Evolutionary conservation across 2,329 filamentous ascomycete species (phyloP).

Genomic region (Annulohypoxylon truncatum): DNA sequence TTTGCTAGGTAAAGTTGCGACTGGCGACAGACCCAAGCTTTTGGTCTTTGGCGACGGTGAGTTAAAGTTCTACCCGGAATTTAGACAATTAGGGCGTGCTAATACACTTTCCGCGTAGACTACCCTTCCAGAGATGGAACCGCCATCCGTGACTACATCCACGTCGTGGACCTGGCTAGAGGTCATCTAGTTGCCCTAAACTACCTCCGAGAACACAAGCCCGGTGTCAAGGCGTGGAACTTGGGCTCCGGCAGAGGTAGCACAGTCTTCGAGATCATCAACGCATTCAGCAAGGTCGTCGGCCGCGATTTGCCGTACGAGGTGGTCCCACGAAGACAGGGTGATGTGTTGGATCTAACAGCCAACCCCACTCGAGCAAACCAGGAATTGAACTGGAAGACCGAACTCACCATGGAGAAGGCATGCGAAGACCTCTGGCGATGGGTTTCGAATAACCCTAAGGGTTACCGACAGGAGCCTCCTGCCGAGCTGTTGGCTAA

Average conservation of each 20-base stretch:
- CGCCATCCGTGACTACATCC: conserved; percentile 97
- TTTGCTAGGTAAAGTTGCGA: conserved; percentile 93
- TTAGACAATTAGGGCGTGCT: not conserved
- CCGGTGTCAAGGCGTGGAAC: conserved; percentile 96
- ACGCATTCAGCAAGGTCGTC: conserved; percentile 88
- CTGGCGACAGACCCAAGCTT: conserved; percentile 93
- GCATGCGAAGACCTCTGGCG: conserved; percentile 95
- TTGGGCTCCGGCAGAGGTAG: conserved; percentile 92
- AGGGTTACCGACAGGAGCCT: conserved; percentile 93
- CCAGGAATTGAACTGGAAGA: conserved; percentile 91
- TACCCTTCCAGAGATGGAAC: conserved; percentile 92
- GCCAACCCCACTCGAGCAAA: conserved; percentile 91
- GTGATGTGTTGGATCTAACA: conserved; percentile 94
- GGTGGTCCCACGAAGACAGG: conserved; percentile 82
- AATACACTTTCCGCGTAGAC: conserved; percentile 64
- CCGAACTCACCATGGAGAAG: conserved; percentile 88
- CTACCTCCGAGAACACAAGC: conserved; percentile 84
- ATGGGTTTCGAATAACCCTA: conserved; percentile 97
- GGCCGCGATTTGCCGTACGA: conserved; percentile 89
- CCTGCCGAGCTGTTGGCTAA: conserved; percentile 81
- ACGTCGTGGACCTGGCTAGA: conserved; percentile 88
- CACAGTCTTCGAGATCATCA: conserved; percentile 97
- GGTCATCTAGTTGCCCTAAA: conserved; percentile 91
- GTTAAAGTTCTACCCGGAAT: conserved; percentile 43
- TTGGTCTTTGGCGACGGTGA: conserved; percentile 92